phyloP scores from a whole-genome alignment of 768 basidiomycete genomes.

The Cytidiella melzeri region DNA sequence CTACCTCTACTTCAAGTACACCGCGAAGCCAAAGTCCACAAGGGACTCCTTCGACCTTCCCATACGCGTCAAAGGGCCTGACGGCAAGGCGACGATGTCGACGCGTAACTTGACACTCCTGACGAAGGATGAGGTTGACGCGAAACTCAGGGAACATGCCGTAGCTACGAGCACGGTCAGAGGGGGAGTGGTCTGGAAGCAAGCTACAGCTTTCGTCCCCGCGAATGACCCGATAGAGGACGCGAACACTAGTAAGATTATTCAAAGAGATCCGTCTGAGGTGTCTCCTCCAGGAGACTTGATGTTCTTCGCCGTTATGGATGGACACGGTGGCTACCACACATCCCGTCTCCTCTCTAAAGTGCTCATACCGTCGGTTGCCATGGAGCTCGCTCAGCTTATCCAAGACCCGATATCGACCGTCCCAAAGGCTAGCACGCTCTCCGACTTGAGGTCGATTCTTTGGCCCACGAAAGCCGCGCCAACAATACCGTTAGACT shows the following conservation, averaged over 20 bases:
- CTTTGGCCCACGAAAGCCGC: slow-evolving; percentile 28
- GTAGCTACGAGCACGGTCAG: slow-evolving; percentile 38
- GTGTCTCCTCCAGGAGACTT: slow-evolving; percentile 60
- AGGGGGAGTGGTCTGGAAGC: slow-evolving; percentile 62
- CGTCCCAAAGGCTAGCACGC: slow-evolving; percentile 21
- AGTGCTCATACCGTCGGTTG: slow-evolving; percentile 78
- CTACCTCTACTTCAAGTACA: slow-evolving; percentile 51
- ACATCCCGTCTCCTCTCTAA: slow-evolving; percentile 83
- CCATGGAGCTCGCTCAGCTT: slow-evolving; percentile 62
- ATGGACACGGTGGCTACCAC: slow-evolving; percentile 80
- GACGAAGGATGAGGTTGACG: slow-evolving; percentile 47
- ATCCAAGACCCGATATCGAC: slow-evolving; percentile 30
- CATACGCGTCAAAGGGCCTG: slow-evolving; percentile 46
- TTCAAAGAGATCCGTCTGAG: slow-evolving; percentile 57
- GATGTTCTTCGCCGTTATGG: slow-evolving; percentile 85
- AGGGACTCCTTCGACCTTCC: slow-evolving; percentile 50
- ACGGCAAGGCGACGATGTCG: slow-evolving; percentile 55
- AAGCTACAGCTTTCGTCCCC: slow-evolving; percentile 71
- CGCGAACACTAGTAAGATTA: slow-evolving; percentile 63
- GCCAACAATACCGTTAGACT: slow-evolving; percentile 28
- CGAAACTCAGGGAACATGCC: slow-evolving; percentile 51
- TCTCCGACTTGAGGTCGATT: slow-evolving; percentile 35
- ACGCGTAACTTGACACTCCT: slow-evolving; percentile 50
- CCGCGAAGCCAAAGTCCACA: slow-evolving; percentile 18
- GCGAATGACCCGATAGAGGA: slow-evolving; percentile 95